These are phyloP conservation scores for Arctostaphylos glauca DNA, from an alignment of 148 eudicot species.

Conservation along the genomic window DNA sequence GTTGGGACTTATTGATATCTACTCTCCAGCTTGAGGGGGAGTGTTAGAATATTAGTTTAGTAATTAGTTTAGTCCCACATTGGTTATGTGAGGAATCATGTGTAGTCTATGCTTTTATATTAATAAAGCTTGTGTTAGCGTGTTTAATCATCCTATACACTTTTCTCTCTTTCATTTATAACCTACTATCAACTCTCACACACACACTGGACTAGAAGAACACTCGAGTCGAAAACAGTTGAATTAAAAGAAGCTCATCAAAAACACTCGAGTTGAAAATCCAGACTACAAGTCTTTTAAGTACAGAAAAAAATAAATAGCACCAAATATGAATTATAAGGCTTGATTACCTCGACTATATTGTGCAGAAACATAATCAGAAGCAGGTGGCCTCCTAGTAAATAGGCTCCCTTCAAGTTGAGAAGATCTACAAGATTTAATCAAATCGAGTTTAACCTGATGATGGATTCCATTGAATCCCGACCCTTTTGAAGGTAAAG, in stretches of 20 bases:
- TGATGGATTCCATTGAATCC: conserved; percentile 15
- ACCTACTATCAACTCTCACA: too few species aligned
- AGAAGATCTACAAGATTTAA: conserved; percentile 36
- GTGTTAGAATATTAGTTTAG: too few species aligned
- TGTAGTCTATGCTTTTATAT: too few species aligned
- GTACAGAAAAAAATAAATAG: not conserved
- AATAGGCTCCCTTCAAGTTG: conserved; percentile 52
- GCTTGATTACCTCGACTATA: conserved; percentile 45
- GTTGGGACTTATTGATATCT: too few species aligned
- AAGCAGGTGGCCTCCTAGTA: conserved; percentile 47
- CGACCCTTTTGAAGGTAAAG: conserved; percentile 25
- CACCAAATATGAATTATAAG: not conserved
- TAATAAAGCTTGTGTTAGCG: too few species aligned
- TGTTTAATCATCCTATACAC: too few species aligned
- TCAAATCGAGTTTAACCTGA: conserved; percentile 28
- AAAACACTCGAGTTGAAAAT: not conserved
- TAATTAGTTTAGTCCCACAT: too few species aligned
- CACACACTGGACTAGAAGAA: not conserved
- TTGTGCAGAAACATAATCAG: conserved; percentile 39
- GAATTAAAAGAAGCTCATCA: not conserved
- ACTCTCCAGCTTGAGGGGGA: too few species aligned
- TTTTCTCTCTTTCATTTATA: too few species aligned
- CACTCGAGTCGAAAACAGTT: too few species aligned
- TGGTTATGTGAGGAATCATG: too few species aligned
- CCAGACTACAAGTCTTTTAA: not conserved